phyloP scores from a whole-genome alignment of 23 red algal genomes.

The Chondrus crispus region DNA sequence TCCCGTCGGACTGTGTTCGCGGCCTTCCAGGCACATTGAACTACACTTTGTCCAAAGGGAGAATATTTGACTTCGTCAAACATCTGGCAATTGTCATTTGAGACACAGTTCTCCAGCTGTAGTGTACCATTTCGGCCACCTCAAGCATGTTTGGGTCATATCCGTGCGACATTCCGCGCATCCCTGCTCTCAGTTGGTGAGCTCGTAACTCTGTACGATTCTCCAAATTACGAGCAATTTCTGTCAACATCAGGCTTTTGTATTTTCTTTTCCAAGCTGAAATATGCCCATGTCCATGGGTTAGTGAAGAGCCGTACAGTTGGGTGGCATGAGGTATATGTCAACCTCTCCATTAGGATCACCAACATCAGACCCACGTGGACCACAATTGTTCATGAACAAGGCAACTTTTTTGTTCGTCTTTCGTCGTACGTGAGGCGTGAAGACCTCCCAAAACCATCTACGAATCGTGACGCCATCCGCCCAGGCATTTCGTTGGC shows the following conservation, averaged over 20 bases:
- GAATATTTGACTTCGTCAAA: no score
- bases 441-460: not conserved
- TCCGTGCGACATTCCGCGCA: not conserved
- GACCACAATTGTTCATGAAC: not conserved
- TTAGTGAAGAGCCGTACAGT: not conserved
- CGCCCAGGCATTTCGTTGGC: not conserved
- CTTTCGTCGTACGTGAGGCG: not conserved
- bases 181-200: not conserved
- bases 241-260: not conserved
- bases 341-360: not conserved
- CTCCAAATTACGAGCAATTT: not conserved
- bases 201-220: not conserved
- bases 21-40: no score
- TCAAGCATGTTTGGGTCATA: not conserved
- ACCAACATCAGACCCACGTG: not conserved
- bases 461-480: not conserved
- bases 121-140: slow-evolving; percentile 17
- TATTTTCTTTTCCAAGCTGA: not conserved
- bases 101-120: not conserved
- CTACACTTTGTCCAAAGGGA: no score
- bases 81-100: no score
- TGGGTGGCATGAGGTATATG: not conserved
- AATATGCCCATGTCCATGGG: slow-evolving; percentile 18
- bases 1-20: no score
- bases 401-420: not conserved